Evolutionary conservation across 2,329 filamentous ascomycete species (phyloP).

Genomic region (Penicillium aurantiogriseum): DNA sequence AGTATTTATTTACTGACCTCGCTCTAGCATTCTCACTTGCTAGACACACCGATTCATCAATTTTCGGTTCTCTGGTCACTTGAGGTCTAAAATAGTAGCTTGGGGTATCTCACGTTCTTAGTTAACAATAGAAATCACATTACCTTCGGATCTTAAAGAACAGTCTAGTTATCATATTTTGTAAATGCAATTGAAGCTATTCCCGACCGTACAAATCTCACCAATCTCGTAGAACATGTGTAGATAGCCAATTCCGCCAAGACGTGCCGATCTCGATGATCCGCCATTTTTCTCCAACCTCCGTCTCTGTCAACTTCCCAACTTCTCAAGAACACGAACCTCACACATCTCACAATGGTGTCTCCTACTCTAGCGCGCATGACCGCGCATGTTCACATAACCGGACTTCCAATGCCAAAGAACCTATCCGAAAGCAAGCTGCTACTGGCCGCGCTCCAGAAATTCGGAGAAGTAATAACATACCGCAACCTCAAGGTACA

Average conservation of each 20-base stretch:
- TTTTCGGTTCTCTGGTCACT: too few relatives aligned
- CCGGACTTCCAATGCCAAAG: conserved; percentile 27
- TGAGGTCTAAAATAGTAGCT: too few relatives aligned
- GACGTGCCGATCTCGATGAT: conserved; percentile 9
- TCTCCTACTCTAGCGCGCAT: conserved; percentile 13
- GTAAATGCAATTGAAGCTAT: too few relatives aligned
- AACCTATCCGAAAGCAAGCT: conserved; percentile 36
- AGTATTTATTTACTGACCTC: too few relatives aligned
- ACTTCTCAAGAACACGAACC: not conserved
- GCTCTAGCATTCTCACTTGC: too few relatives aligned
- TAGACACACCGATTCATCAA: too few relatives aligned
- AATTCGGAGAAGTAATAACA: conserved; percentile 42
- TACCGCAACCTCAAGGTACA: conserved; percentile 40
- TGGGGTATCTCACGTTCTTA: too few relatives aligned
- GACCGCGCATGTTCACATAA: conserved; percentile 31
- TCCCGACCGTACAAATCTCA: too few relatives aligned
- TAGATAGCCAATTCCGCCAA: conserved; percentile 10
- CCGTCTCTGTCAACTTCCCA: not conserved
- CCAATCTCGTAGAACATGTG: not conserved
- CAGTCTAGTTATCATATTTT: too few relatives aligned
- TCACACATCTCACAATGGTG: conserved; percentile 14
- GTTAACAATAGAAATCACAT: too few relatives aligned
- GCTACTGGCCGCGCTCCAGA: conserved; percentile 39
- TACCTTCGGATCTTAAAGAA: too few relatives aligned
- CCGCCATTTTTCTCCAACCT: conserved; percentile 14